A percentile compares a stretch with the other conserved stretches of the same genome.
These are phyloP conservation scores for Heteromeles arbutifolia DNA, from an alignment of 306 rosid genomes.

Conservation along the genomic window DNA sequence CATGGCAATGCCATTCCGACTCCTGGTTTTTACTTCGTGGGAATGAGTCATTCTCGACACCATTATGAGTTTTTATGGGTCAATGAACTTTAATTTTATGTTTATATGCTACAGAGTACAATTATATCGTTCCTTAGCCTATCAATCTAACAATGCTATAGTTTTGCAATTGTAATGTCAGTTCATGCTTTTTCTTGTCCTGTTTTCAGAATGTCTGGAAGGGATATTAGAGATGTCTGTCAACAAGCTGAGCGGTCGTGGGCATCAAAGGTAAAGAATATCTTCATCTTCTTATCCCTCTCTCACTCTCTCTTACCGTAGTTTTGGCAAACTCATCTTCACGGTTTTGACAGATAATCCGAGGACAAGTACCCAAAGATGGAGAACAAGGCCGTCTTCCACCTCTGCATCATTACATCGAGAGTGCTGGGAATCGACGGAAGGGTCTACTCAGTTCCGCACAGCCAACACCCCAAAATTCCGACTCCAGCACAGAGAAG, in stretches of 20 bases:
- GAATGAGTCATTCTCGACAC: too few relatives aligned
- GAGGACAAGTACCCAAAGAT: slow-evolving; percentile 33
- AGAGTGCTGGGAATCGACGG: slow-evolving; percentile 29
- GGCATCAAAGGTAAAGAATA: slow-evolving; percentile 72
- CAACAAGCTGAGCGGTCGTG: slow-evolving; percentile 91
- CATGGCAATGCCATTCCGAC: not conserved
- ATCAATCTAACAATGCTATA: not conserved
- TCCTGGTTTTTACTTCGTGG: not conserved
- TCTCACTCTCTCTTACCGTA: not conserved
- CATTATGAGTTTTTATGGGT: too few relatives aligned
- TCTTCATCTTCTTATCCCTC: not conserved
- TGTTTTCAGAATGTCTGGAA: slow-evolving; percentile 77
- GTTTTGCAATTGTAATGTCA: not conserved
- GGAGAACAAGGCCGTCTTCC: slow-evolving; percentile 37
- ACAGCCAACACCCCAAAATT: not conserved
- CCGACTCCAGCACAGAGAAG: slow-evolving; percentile 8
- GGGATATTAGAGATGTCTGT: slow-evolving; percentile 84
- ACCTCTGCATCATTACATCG: slow-evolving; percentile 33
- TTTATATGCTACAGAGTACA: not conserved
- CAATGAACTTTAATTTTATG: too few relatives aligned
- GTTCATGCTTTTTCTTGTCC: not conserved
- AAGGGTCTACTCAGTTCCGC: slow-evolving; percentile 23
- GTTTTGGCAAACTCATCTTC: not conserved
- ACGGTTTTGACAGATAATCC: slow-evolving; percentile 50
- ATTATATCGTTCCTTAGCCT: not conserved